Conservation (phyloP, 225 moss, liverwort and hornwort genomes). For the Lunularia cruciata region DNA sequence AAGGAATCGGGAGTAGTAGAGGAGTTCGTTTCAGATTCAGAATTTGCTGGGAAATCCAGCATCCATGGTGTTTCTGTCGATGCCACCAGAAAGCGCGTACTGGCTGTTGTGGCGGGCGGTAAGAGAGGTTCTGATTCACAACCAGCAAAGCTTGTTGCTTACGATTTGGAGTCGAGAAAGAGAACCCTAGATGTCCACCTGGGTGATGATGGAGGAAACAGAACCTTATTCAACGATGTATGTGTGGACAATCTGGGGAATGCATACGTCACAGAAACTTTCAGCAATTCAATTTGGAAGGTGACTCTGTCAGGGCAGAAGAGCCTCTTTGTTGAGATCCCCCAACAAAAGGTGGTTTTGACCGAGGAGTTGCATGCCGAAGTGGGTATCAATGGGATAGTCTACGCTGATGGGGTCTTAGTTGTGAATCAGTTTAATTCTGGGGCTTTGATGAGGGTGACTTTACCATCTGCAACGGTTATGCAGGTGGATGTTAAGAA, state of each 20-base stretch:
- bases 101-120: constrained; percentile 43
- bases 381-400: constrained; percentile 57
- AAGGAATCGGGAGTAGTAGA: constrained; percentile 40
- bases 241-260: constrained; percentile 58
- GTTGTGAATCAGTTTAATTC: constrained; percentile 64
- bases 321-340: constrained; percentile 43
- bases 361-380: not conserved
- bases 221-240: constrained; percentile 43
- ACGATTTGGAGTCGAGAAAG: constrained; percentile 67
- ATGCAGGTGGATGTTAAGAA: constrained; percentile 32
- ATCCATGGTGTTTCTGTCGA: constrained; percentile 63
- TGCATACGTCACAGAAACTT: constrained; percentile 62
- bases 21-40: constrained; percentile 55
- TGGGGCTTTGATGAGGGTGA: constrained; percentile 67
- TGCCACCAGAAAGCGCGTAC: constrained; percentile 45
- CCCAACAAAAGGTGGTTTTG: constrained; percentile 38
- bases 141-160: constrained; percentile 58
- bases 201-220: constrained; percentile 36
- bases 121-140: not conserved
- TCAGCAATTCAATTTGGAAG: constrained; percentile 66
- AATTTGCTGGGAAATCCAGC: constrained; percentile 46
- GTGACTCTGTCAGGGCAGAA: constrained; percentile 56
- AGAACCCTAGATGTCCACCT: constrained; percentile 52
- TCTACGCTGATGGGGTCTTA: constrained; percentile 48
- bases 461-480: constrained; percentile 40